Conservation (phyloP, 441 rosid species). For the Aquilaria agallochum region DNA sequence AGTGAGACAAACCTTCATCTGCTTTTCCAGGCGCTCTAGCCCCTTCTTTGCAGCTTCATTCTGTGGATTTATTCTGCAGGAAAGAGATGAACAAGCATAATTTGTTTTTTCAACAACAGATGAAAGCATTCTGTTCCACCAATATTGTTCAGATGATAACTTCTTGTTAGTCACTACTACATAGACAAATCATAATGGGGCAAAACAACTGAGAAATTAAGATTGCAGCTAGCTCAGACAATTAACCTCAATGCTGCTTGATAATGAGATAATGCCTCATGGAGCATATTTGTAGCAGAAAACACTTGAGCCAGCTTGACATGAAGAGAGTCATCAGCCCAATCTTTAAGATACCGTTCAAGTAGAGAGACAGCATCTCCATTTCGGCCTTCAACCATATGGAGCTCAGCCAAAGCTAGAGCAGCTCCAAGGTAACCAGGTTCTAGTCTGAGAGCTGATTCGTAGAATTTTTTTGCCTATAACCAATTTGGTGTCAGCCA, state of each 20-base stretch:
- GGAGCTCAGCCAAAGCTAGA: constrained; percentile 94
- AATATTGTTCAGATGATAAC: too few relatives aligned
- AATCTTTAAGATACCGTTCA: constrained; percentile 90
- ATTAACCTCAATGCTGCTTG: constrained; percentile 85
- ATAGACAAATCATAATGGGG: background rate
- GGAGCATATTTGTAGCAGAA: constrained; percentile 82
- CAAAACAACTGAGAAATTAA: background rate
- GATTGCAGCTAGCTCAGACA: background rate
- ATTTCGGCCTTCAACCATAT: constrained; percentile 83
- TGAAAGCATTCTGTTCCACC: too few relatives aligned
- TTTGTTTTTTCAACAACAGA: too few relatives aligned
- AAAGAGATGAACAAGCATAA: background rate
- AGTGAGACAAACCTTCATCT: constrained; percentile 72
- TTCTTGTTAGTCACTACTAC: too few relatives aligned
- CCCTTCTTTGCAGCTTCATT: constrained; percentile 98
- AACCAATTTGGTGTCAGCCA: constrained; percentile 12
- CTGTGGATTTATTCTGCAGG: constrained; percentile 79
- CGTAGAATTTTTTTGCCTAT: constrained; percentile 96
- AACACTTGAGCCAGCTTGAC: constrained; percentile 96
- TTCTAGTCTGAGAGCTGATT: constrained; percentile 92
- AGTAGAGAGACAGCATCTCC: constrained; percentile 94
- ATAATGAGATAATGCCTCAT: constrained; percentile 83
- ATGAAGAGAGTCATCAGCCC: constrained; percentile 99
- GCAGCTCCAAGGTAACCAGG: constrained; percentile 97
- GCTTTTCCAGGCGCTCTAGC: constrained; percentile 91